Base-by-base conservation (phyloP, 352 stramenopile genomes). In the Pseudoperonospora humuli region DNA sequence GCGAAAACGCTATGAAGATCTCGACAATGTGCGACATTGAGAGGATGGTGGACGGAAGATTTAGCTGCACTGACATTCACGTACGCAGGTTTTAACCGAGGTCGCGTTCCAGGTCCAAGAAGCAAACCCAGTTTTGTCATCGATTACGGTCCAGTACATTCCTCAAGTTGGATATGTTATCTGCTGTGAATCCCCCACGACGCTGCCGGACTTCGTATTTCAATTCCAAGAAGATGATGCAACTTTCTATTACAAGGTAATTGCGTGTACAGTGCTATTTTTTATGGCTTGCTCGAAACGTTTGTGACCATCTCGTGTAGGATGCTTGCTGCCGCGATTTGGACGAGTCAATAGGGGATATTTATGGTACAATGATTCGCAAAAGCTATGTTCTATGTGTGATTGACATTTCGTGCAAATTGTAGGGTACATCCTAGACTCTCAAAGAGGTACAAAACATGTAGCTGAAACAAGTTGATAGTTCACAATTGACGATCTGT, bases 191-290 rank as follows among this genome's bases (percentile, higher is more conserved):
- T 70, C 74, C 4, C 60, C 68, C 7, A 88, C 71, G 18, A 69
- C 64, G 27, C 44, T 90, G 10, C 62, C 76, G 14, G 75, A 84
- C 32, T 93, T 93, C 26, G 62, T 86, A 9, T 93, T 91, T 43
- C 81, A 93, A 56, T 93, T 91, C 45, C 78, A 91, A 73, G 79
- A 91, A 69, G 79, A 90, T 33, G 77, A 89, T 15, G 67, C 69
- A 2, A 88, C 78, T 1, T 89, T 90, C 48, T 91, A 88, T 40
- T 93, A 89, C 67, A 93, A 93, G 63, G 81, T 91, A 42, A 6
- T 28, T 31, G 5, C 28, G 6, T 17, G 11, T 27, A 8, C 7
- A 27, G 14, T 35, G n/a, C 2, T 17, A 34, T 0, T 23, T 23
- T 10, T 15, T 3, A 17, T 36, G 4, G 1, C n/a, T 29, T 24